Evolutionary conservation across 768 basidiomycete genomes (phyloP), one percentile per base, ranked within the genome.

Genomic region (Kwoniella sp.): DNA sequence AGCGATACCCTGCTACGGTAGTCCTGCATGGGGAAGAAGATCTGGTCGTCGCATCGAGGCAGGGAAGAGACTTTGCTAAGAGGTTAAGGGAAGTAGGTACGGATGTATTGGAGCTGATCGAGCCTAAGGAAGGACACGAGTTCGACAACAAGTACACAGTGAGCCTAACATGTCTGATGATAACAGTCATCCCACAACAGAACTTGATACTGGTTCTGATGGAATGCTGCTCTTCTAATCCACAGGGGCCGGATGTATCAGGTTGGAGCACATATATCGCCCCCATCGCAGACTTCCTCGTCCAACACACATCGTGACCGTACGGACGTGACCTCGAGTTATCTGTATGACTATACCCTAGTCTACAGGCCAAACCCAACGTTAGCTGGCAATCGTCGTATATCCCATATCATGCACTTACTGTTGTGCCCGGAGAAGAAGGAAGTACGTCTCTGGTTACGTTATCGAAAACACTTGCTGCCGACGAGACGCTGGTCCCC

Each of bases 111-210:
- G 66, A 67, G 31, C 38, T 41, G 1, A 61, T 61, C 26, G 50
- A 62, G 15, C 29, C 54, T 17, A 55, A 55, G 8, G 51, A 13
- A 48, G 48, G 52, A n/a, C 66, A 67, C 55, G n/a, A 50, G 23
- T 67, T 67, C 31, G 66, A 67, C 12, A 28, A 50, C 23, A 34
- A 56, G 45, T 52, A 56, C 48, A 31, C 52, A 5, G 67, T 68
- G 29, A 61, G 66, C 51, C 51, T 26, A 0, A 3, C 29, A 15
- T n/a, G n/a, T n/a, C 11, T 53, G 29, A 4, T 28, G 20, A 29
- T 29, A 0, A 2, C 20, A n/a, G n/a, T n/a, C n/a, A n/a, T n/a
- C n/a, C n/a, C n/a, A n/a, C n/a, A n/a, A n/a, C n/a, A n/a, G n/a
- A n/a, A n/a, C n/a, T n/a, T n/a, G n/a, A n/a, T n/a, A n/a, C n/a